Conservation (phyloP, 768 basidiomycete genomes). For the Fibroporia radiculosa region DNA sequence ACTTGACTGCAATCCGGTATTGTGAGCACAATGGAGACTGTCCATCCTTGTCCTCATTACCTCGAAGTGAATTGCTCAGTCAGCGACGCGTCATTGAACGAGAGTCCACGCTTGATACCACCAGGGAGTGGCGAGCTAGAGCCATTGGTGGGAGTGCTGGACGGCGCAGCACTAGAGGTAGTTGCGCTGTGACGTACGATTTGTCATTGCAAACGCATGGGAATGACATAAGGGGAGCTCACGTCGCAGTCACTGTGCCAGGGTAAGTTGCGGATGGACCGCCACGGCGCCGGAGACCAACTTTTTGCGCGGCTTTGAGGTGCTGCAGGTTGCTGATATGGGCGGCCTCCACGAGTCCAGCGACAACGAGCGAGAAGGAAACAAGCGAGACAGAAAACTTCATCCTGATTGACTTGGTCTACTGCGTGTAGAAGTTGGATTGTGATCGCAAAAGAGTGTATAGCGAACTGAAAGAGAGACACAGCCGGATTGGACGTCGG, state of each 20-base stretch:
- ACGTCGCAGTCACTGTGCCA: conserved; percentile 1
- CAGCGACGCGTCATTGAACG: conserved; percentile 19
- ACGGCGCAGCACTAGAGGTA: conserved; percentile 1
- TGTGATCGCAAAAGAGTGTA: conserved; percentile 2
- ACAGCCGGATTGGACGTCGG: conserved; percentile 5
- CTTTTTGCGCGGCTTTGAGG: not conserved
- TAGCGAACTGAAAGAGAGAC: conserved; percentile 3
- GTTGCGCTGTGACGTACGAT: not conserved
- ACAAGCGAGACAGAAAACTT: conserved; percentile 18
- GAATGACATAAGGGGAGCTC: too few relatives aligned
- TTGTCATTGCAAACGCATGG: too few relatives aligned
- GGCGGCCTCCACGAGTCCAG: conserved; percentile 13
- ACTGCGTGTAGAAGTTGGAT: not conserved
- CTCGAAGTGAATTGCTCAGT: conserved; percentile 15
- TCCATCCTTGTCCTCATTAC: too few relatives aligned
- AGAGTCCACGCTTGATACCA: conserved; percentile 21
- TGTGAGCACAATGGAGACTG: conserved; percentile 1
- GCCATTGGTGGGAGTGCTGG: conserved; percentile 2
- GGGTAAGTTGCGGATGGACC: conserved; percentile 18
- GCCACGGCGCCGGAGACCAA: conserved; percentile 4
- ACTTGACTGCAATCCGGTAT: conserved; percentile 10
- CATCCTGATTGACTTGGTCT: conserved; percentile 12
- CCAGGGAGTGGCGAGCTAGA: conserved; percentile 6
- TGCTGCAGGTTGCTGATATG: conserved; percentile 12
- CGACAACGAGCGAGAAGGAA: conserved; percentile 17